Base-by-base conservation (phyloP, 768 basidiomycete genomes). In the Tylopilus sp. region DNA sequence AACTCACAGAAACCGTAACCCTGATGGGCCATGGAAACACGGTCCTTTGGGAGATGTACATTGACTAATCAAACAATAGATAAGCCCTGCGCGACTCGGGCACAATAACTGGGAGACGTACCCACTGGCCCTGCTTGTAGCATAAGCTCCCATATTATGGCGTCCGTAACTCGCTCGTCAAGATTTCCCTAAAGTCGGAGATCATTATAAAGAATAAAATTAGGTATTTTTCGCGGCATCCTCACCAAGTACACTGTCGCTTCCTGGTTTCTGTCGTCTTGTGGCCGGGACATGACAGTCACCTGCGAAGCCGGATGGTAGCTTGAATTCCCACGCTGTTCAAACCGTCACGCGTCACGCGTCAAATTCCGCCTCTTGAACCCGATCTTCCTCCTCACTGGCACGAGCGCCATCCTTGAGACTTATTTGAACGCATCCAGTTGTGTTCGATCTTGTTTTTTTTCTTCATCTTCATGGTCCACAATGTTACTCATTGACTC, bases 1-100 rank as follows among this genome's bases (percentile, higher is more conserved):
- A 99, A 98, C 77, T 99, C 97, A 80, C 95, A 98, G 75, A 99
- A 99, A 36, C 97, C 97, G 73, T 98, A 99, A 42, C 97, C 97
- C 73, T 99, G 97, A 68, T 98, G 97, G 1, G 91, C 80, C 91
- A 95, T 95, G 12, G 94, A 97, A 50, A 99, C 91, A 60, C 97
- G 86, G 72, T 99, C 97, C 74, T 98, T 99, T 13, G 97, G 95
- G 7, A 99, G 77, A 72, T 98, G 97, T 0, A 98, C 95, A 65
- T 98, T 99, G 20, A 94, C 95, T 95, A 58, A 18, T 20, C 21
- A 13, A 33, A 47, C 15, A 47, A 26, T 0, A 5, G 9, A 22
- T 28, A n/a, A 48, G 49, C 12, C 7, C 20, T 25, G 23, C 31
- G 38, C 41, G 31, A n/a, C 28, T 42, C 48, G 45, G 15, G 26